phyloP scores from a whole-genome alignment of 306 rosid species.

The Lathyrus aphaca region DNA sequence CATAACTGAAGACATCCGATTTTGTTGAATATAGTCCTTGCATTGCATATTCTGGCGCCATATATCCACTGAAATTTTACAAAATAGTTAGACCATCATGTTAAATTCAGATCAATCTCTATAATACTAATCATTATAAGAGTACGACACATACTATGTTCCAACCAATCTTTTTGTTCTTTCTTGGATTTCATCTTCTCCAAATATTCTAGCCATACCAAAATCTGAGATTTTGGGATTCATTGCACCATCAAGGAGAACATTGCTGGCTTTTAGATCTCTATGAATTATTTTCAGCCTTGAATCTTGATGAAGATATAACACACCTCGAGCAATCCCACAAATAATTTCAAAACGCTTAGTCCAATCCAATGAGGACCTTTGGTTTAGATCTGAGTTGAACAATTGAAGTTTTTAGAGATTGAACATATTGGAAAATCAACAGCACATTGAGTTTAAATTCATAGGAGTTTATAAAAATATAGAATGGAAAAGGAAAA shows the following conservation, averaged over 20 bases:
- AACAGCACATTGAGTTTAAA: not conserved
- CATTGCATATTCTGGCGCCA: conserved; percentile 55
- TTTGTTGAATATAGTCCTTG: conserved; percentile 49
- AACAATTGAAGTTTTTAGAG: not conserved
- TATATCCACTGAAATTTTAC: conserved; percentile 40
- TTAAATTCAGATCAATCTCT: not conserved
- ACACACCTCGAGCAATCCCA: conserved; percentile 47
- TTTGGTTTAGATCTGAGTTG: conserved; percentile 24
- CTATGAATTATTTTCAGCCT: conserved; percentile 48
- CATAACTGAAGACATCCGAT: conserved; percentile 53
- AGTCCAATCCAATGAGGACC: conserved; percentile 33
- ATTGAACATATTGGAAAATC: not conserved
- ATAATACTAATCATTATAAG: too few species aligned
- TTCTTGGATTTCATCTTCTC: conserved; percentile 41
- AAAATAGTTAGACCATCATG: not conserved
- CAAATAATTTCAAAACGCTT: conserved; percentile 39
- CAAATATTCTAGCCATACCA: conserved; percentile 52
- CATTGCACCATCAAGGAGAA: conserved; percentile 44
- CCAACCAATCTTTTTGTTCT: conserved; percentile 50
- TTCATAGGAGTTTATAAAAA: not conserved
- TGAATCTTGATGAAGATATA: conserved; percentile 56
- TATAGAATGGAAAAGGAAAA: not conserved
- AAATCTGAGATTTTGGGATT: conserved; percentile 54
- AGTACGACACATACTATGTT: conserved; percentile 46
- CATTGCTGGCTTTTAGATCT: conserved; percentile 50